These are phyloP conservation scores for Arachnomyces sp. DNA, from an alignment of 2,329 filamentous ascomycete species.

Conservation along the genomic window DNA sequence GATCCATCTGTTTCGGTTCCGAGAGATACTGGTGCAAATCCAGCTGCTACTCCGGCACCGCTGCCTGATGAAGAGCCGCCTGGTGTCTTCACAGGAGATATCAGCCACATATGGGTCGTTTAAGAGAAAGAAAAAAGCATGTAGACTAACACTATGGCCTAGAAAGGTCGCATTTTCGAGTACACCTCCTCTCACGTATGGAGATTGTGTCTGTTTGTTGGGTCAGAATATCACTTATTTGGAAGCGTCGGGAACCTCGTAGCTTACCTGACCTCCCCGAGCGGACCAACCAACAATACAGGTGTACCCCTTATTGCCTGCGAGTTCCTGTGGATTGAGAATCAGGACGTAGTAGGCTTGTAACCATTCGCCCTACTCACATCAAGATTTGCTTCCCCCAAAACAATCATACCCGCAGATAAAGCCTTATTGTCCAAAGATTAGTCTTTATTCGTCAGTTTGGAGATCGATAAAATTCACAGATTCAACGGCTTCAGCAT, in stretches of 20 bases:
- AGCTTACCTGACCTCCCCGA: slow-evolving; percentile 18
- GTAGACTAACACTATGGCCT: slow-evolving; percentile 13
- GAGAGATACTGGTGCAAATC: slow-evolving; percentile 24
- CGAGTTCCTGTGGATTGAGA: no score
- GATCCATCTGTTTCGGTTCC: slow-evolving; percentile 31
- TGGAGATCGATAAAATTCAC: no score
- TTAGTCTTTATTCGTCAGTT: no score
- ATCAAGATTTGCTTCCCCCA: slow-evolving; percentile 27
- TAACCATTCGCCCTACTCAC: slow-evolving; percentile 12
- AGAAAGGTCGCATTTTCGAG: slow-evolving; percentile 14
- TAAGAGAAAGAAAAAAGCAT: no score
- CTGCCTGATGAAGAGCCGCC: slow-evolving; percentile 29
- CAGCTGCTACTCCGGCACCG: slow-evolving; percentile 24
- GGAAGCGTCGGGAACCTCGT: no score
- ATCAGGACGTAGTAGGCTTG: no score
- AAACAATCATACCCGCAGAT: slow-evolving; percentile 22
- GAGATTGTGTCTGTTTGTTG: slow-evolving; percentile 20
- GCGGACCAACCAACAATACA: slow-evolving; percentile 20
- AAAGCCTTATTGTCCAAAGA: slow-evolving; percentile 7
- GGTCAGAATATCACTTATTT: no score
- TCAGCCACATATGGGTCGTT: no score
- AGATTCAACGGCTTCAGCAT: no score
- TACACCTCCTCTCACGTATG: slow-evolving; percentile 20
- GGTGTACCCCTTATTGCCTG: slow-evolving; percentile 3
- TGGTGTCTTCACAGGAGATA: no score